Percentiles rank a stretch among this genome's conserved stretches.
Conservation (phyloP, 78 protist genomes). For the Dictyostelium citrinum region DNA sequence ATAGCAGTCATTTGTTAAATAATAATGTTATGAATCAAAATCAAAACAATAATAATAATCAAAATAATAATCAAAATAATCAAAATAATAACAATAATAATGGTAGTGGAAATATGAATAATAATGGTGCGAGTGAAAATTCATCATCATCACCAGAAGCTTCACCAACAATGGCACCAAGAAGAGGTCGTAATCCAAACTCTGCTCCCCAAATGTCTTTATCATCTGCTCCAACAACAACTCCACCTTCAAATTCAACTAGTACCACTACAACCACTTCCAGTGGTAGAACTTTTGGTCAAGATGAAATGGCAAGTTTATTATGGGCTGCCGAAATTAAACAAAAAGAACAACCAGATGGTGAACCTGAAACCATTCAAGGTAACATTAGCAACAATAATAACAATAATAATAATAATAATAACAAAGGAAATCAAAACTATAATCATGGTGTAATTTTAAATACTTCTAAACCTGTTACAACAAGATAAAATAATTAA, state of each 20-base stretch:
- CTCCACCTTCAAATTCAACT: not conserved
- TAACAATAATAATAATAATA: not conserved
- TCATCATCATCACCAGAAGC: slow-evolving; percentile 65
- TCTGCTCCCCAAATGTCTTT: slow-evolving; percentile 43
- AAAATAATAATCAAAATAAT: no score
- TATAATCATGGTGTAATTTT: not conserved
- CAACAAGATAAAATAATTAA: not conserved
- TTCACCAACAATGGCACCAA: slow-evolving; percentile 68
- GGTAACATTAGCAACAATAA: not conserved
- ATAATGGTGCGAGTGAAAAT: slow-evolving; percentile 38
- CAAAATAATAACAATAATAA: not conserved
- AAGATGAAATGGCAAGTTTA: slow-evolving; percentile 57
- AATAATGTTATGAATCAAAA: not conserved
- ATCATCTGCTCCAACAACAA: not conserved
- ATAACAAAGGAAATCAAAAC: not conserved
- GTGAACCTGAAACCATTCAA: slow-evolving; percentile 30
- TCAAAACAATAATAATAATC: not conserved
- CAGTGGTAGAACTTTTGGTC: not conserved
- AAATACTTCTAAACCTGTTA: slow-evolving; percentile 33
- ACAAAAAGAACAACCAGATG: slow-evolving; percentile 39
- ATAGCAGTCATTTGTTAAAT: not conserved
- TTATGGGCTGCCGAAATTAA: slow-evolving; percentile 74
- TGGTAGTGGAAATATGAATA: not conserved
- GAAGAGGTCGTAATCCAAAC: slow-evolving; percentile 30
- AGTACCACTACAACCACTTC: not conserved